phyloP scores from a whole-genome alignment of 345 rosid genomes.

The Citrus inodora region DNA sequence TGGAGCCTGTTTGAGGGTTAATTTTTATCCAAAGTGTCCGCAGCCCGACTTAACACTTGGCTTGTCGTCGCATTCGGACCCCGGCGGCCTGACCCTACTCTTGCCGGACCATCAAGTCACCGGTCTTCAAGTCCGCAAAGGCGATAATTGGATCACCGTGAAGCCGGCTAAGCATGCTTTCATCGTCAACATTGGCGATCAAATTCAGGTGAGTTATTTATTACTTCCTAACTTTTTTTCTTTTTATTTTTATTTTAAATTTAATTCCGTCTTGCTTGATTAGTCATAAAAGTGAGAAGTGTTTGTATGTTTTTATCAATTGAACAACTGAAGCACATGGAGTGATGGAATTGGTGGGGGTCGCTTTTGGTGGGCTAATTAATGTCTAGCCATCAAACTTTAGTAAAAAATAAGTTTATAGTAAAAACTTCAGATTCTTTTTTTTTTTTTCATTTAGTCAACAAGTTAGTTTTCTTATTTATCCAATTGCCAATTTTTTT shows the following conservation, averaged over 20 bases:
- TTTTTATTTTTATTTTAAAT: not conserved
- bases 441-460: not conserved
- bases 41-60: slow-evolving; percentile 87
- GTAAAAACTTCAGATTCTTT: too few relatives aligned
- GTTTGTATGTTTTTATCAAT: not conserved
- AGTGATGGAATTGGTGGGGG: slow-evolving; percentile 7
- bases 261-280: not conserved
- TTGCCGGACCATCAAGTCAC: slow-evolving; percentile 68
- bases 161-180: slow-evolving; percentile 82
- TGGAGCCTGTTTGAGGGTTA: slow-evolving; percentile 80
- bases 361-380: not conserved
- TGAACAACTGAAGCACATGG: slow-evolving; percentile 1
- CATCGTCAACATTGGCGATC: slow-evolving; percentile 90
- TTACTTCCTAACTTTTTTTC: not conserved
- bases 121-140: slow-evolving; percentile 79
- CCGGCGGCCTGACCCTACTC: slow-evolving; percentile 84
- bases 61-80: slow-evolving; percentile 87
- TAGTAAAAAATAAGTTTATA: not conserved
- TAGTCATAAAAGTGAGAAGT: not conserved
- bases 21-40: slow-evolving; percentile 92
- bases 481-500: not conserved
- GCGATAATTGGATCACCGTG: slow-evolving; percentile 72
- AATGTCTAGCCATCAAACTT: not conserved
- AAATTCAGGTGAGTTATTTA: slow-evolving; percentile 60
- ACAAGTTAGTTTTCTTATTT: not conserved